Evolutionary conservation across 2,329 filamentous ascomycete species (phyloP).

Genomic region (Juglanconis oblonga): DNA sequence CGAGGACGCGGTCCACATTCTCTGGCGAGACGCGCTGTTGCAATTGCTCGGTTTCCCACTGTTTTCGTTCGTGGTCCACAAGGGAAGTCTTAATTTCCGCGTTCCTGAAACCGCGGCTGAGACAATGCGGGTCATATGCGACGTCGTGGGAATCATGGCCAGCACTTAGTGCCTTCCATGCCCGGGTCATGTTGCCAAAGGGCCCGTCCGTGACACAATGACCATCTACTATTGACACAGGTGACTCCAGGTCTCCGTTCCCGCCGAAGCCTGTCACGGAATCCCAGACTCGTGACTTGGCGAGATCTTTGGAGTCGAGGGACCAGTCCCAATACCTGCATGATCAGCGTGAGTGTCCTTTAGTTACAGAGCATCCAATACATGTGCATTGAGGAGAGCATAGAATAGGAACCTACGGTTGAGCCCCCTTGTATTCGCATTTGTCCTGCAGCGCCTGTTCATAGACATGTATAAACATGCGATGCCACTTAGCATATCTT

Average conservation of each 20-base stretch:
- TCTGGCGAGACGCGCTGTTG: too few relatives aligned
- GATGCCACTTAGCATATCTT: too few relatives aligned
- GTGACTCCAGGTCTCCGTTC: too few relatives aligned
- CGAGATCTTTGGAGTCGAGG: neutral
- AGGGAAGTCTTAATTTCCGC: neutral
- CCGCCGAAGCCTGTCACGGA: too few relatives aligned
- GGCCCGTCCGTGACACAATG: neutral
- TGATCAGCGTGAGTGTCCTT: too few relatives aligned
- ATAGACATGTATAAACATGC: constrained; percentile 31
- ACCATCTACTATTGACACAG: too few relatives aligned
- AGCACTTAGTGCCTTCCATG: neutral
- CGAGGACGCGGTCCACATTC: too few relatives aligned
- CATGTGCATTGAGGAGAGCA: too few relatives aligned
- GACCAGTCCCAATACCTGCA: neutral
- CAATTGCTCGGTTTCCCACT: too few relatives aligned
- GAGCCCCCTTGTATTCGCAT: constrained; percentile 24
- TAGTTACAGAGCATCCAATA: too few relatives aligned
- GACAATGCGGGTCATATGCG: neutral
- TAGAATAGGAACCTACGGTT: constrained; percentile 22
- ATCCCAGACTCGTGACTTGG: neutral
- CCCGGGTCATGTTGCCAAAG: neutral
- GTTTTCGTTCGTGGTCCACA: too few relatives aligned
- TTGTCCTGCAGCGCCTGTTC: constrained; percentile 29
- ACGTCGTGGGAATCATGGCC: neutral
- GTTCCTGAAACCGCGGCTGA: neutral